These are phyloP conservation scores for Catharanthus roseus DNA, from an alignment of 257 asterid species.

Conservation along the genomic window DNA sequence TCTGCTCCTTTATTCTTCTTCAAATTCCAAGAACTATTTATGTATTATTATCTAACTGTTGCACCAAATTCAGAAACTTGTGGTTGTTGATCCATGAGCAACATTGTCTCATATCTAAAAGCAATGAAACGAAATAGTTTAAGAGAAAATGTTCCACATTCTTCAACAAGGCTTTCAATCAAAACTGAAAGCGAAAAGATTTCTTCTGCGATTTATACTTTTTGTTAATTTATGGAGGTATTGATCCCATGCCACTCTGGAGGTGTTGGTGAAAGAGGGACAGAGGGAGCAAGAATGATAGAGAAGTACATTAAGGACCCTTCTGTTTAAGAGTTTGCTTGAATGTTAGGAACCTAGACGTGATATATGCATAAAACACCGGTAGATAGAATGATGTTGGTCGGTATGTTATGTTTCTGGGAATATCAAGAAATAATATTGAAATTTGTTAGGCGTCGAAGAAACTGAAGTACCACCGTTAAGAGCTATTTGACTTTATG, in stretches of 20 bases:
- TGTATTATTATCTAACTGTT: not conserved
- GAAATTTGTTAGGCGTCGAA: not conserved
- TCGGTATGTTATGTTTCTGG: too few relatives aligned
- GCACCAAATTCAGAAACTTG: not conserved
- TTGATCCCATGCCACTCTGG: not conserved
- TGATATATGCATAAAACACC: too few relatives aligned
- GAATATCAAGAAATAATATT: conserved; percentile 1
- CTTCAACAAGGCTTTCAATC: too few relatives aligned
- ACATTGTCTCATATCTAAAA: not conserved
- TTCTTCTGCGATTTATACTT: not conserved
- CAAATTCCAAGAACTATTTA: not conserved
- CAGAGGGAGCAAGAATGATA: not conserved
- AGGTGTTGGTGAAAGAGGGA: not conserved
- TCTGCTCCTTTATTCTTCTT: not conserved
- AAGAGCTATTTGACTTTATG: not conserved
- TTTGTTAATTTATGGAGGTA: not conserved
- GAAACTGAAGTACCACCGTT: not conserved
- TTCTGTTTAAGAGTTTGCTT: not conserved
- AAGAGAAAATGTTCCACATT: not conserved
- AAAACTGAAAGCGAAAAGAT: too few relatives aligned
- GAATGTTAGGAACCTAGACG: not conserved
- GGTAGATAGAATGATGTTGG: too few relatives aligned
- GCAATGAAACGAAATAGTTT: not conserved
- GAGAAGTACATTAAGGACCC: not conserved
- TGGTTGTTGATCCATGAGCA: not conserved